A percentile compares a stretch with the other conserved stretches of the same genome.
Evolutionary conservation across 495 filamentous ascomycete genomes (phyloP).

Genomic region (Tuber calosporum): DNA sequence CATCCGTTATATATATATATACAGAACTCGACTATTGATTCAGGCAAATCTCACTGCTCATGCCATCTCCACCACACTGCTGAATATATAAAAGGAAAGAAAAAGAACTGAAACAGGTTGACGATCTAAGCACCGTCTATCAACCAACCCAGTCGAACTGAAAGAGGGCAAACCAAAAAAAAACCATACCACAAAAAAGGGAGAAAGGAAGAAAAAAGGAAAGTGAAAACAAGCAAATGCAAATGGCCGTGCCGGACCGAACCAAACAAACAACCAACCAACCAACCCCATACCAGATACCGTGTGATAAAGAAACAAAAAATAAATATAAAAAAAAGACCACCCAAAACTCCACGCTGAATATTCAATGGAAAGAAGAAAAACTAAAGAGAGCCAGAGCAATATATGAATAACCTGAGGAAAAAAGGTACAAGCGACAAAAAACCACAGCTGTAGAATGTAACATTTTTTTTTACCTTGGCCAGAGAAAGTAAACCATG

Average conservation of each 20-base stretch:
- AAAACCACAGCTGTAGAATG: background rate
- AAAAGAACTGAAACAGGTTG: background rate
- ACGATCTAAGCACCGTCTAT: background rate
- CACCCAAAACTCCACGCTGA: background rate
- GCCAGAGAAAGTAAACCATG: background rate
- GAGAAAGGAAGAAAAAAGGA: background rate
- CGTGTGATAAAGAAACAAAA: background rate
- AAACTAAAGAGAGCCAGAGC: background rate
- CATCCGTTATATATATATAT: background rate
- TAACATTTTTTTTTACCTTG: background rate
- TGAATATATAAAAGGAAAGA: background rate
- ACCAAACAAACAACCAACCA: background rate
- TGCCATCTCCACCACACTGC: background rate
- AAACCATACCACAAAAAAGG: background rate
- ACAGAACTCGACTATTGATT: background rate
- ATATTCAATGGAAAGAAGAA: background rate
- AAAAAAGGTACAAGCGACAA: background rate
- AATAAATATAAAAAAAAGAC: background rate
- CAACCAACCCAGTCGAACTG: background rate
- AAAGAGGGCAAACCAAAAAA: background rate
- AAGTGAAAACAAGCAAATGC: background rate
- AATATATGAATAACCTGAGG: background rate
- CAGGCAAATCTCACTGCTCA: background rate
- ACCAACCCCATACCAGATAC: background rate
- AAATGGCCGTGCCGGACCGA: background rate